Evolutionary conservation across 345 rosid genomes (phyloP).

Genomic region (Bruguiera sexangula): DNA sequence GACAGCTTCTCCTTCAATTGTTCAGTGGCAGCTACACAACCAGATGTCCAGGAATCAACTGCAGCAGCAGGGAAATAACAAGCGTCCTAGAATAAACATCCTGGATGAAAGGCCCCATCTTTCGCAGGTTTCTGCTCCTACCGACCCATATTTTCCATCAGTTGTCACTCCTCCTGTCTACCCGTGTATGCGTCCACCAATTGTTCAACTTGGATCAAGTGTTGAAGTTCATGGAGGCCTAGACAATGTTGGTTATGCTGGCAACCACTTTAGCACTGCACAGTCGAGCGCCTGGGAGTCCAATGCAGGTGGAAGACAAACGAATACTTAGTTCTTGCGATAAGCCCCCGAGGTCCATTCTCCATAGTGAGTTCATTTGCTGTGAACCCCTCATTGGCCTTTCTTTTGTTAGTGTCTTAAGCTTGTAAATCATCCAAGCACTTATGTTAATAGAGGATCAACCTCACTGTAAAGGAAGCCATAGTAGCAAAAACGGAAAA

Average conservation of each 20-base stretch:
- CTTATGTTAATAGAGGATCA: no score
- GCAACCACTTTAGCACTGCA: background rate
- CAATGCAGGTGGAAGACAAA: no score
- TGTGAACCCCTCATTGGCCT: no score
- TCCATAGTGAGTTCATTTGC: no score
- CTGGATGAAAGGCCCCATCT: background rate
- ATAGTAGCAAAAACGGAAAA: no score
- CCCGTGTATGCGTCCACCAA: no score
- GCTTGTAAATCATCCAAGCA: no score
- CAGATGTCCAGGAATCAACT: background rate
- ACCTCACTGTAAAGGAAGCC: no score
- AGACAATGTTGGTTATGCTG: background rate
- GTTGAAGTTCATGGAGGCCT: background rate
- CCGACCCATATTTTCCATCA: background rate
- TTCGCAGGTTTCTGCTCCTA: background rate
- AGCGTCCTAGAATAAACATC: conserved; percentile 19
- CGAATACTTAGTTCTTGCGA: no score
- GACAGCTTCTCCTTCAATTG: background rate
- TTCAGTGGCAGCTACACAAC: background rate
- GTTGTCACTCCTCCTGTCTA: background rate
- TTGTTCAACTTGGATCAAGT: background rate
- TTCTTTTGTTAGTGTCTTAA: no score
- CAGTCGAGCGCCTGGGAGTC: no score
- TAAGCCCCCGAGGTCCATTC: no score
- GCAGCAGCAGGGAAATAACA: background rate